Evolutionary conservation across 495 filamentous ascomycete species (phyloP).

Genomic region (Oidiodendron maius): DNA sequence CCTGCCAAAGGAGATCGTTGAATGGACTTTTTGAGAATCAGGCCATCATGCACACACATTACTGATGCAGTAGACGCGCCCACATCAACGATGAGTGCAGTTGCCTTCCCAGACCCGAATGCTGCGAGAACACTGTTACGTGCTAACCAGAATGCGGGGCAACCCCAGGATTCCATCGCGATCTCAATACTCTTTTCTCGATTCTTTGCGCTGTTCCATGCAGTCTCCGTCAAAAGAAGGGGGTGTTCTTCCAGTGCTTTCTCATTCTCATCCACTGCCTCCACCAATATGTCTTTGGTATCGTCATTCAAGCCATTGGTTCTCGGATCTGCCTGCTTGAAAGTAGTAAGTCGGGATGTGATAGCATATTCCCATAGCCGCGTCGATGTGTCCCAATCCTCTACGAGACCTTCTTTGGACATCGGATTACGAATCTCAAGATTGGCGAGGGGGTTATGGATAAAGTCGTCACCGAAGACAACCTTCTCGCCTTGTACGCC

Average conservation of each 20-base stretch:
- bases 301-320: slow-evolving; percentile 68
- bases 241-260: slow-evolving; percentile 83
- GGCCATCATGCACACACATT: slow-evolving; percentile 87
- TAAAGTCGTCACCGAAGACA: slow-evolving; percentile 82
- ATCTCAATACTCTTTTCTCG: slow-evolving; percentile 91
- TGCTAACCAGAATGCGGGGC: slow-evolving; percentile 87
- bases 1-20: slow-evolving; percentile 80
- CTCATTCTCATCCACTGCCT: slow-evolving; percentile 60
- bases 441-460: slow-evolving; percentile 66
- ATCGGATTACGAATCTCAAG: slow-evolving; percentile 87
- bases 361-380: slow-evolving; percentile 86
- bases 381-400: slow-evolving; percentile 92
- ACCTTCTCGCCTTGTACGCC: slow-evolving; percentile 44
- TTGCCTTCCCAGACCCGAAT: slow-evolving; percentile 88
- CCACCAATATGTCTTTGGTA: slow-evolving; percentile 58
- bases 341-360: slow-evolving; percentile 68
- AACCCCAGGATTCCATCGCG: slow-evolving; percentile 92
- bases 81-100: slow-evolving; percentile 85
- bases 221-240: slow-evolving; percentile 87
- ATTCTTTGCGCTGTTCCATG: slow-evolving; percentile 83
- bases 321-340: slow-evolving; percentile 55
- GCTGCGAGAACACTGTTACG: slow-evolving; percentile 49
- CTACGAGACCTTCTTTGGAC: slow-evolving; percentile 81
- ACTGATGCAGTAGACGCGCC: slow-evolving; percentile 88
- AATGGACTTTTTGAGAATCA: slow-evolving; percentile 85